Conservation (phyloP, 2,329 filamentous ascomycete genomes). For the Fusarium caatingaense region DNA sequence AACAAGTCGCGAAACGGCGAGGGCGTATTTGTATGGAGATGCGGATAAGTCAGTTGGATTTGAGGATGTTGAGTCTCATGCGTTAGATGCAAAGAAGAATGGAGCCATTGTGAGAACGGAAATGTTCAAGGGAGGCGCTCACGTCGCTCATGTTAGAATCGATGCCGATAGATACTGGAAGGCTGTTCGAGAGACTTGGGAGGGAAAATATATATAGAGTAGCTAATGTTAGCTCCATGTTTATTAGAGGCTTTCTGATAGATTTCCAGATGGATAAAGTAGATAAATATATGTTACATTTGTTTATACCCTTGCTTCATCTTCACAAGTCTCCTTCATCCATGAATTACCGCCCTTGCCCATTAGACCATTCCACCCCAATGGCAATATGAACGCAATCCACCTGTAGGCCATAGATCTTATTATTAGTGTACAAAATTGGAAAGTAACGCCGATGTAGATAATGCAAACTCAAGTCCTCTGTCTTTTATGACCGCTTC, state of each 20-base stretch:
- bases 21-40: slow-evolving; percentile 65
- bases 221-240: neutral
- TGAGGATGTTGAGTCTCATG: slow-evolving; percentile 61
- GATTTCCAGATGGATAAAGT: neutral
- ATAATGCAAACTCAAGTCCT: slow-evolving; percentile 41
- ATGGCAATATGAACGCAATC: neutral
- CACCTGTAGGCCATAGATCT: neutral
- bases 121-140: slow-evolving; percentile 59
- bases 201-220: slow-evolving; percentile 34
- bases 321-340: neutral
- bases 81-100: slow-evolving; percentile 52
- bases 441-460: neutral
- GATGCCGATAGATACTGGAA: slow-evolving; percentile 64
- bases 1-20: slow-evolving; percentile 54
- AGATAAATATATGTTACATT: neutral
- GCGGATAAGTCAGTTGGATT: slow-evolving; percentile 61
- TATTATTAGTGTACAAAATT: neutral
- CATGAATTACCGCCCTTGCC: neutral
- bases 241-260: neutral
- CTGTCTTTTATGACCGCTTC: slow-evolving; percentile 47
- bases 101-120: slow-evolving; percentile 59
- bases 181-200: slow-evolving; percentile 60
- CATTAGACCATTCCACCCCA: neutral
- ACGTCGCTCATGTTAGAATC: slow-evolving; percentile 62
- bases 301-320: neutral